A percentile compares a stretch with the other conserved stretches of the same genome.
phyloP scores from a whole-genome alignment of 1,284 basidiomycete genomes.

The Puccinia hordei region DNA sequence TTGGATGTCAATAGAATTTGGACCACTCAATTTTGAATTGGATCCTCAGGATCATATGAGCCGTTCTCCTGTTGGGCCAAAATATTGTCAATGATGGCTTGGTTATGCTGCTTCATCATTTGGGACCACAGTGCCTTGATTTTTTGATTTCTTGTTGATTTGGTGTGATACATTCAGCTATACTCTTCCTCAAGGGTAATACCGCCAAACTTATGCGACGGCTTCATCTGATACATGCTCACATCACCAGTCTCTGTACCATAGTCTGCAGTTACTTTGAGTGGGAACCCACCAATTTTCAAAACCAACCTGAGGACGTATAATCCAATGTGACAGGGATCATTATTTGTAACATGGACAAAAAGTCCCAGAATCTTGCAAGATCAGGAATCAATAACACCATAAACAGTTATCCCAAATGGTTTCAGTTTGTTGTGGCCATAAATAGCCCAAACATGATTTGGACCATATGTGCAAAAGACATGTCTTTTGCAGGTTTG shows the following conservation, averaged over 20 bases:
- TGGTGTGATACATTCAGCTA: not conserved
- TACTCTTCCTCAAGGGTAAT: not conserved
- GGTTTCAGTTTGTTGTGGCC: constrained; percentile 12
- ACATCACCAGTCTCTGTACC: constrained; percentile 18
- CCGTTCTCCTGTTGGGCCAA: not conserved
- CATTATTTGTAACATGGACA: constrained; percentile 15
- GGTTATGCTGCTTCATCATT: constrained; percentile 17
- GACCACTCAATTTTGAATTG: not conserved
- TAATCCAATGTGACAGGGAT: constrained; percentile 26
- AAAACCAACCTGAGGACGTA: not conserved
- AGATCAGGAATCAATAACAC: constrained; percentile 27
- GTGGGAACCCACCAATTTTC: not conserved
- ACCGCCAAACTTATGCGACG: not conserved
- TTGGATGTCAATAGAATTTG: not conserved
- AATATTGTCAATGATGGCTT: not conserved
- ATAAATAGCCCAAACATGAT: constrained; percentile 25
- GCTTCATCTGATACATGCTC: not conserved
- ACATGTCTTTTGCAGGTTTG: no score
- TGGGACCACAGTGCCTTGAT: constrained; percentile 23
- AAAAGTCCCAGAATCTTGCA: constrained; percentile 3
- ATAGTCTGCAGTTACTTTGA: constrained; percentile 36
- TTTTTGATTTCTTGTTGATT: constrained; percentile 18
- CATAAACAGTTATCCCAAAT: constrained; percentile 28
- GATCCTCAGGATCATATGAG: not conserved
- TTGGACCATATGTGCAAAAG: not conserved